Percentiles rank a stretch among this genome's conserved stretches.
Evolutionary conservation across 768 basidiomycete species (phyloP).

Genomic region (Kwoniella newhampshirensis): DNA sequence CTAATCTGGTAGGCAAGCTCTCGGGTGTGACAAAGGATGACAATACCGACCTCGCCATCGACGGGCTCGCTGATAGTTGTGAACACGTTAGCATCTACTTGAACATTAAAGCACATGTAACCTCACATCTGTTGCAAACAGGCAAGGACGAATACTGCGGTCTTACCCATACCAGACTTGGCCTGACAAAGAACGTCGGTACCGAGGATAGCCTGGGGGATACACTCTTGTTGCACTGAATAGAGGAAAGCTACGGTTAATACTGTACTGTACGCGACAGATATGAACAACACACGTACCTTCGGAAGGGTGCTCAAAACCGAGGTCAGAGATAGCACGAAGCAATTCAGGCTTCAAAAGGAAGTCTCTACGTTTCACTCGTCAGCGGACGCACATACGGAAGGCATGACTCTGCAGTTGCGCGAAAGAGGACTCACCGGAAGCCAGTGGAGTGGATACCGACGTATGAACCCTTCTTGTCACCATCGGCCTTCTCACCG

Average conservation of each 20-base stretch:
- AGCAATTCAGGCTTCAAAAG: conserved; percentile 94
- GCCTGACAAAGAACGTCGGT: conserved; percentile 99
- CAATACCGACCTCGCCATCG: conserved; percentile 93
- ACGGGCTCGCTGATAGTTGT: conserved; percentile 82
- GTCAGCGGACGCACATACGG: conserved; percentile 1
- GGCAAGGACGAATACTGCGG: conserved; percentile 96
- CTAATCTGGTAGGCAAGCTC: conserved; percentile 99
- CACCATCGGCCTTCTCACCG: conserved; percentile 58
- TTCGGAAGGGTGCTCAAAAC: conserved; percentile 99
- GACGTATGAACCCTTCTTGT: conserved; percentile 91
- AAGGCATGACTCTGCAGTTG: not conserved
- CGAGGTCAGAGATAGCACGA: conserved; percentile 97
- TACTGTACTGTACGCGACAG: not conserved
- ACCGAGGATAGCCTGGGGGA: conserved; percentile 97
- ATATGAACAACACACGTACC: conserved; percentile 58
- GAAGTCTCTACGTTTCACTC: conserved; percentile 70
- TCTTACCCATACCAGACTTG: conserved; percentile 91
- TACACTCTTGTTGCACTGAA: conserved; percentile 98
- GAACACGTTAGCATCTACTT: too few relatives aligned
- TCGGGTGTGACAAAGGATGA: conserved; percentile 98
- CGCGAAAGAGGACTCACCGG: conserved; percentile 63
- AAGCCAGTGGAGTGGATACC: conserved; percentile 99
- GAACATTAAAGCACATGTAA: not conserved
- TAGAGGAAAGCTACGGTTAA: not conserved
- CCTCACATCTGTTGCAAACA: conserved; percentile 85